These are phyloP conservation scores for Taphrina confusa DNA, from an alignment of 1,139 yeast species.

Conservation along the genomic window DNA sequence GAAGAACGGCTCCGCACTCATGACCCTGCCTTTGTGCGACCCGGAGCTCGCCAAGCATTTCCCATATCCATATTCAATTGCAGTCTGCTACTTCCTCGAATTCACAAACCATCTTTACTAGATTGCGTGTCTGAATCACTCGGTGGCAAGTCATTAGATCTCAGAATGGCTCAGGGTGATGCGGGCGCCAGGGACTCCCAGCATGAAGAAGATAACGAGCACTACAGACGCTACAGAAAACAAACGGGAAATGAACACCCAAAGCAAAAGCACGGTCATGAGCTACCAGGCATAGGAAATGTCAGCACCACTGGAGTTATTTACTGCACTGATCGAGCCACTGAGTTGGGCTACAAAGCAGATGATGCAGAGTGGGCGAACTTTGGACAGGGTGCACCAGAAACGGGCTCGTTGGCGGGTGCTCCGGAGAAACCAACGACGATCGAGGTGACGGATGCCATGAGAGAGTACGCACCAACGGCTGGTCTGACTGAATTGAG, in stretches of 20 bases:
- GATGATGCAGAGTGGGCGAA: conserved; percentile 61
- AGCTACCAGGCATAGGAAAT: conserved; percentile 4
- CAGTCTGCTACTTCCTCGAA: too few species aligned
- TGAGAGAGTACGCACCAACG: conserved; percentile 66
- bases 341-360: conserved; percentile 59
- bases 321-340: conserved; percentile 69
- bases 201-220: conserved; percentile 4
- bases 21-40: too few species aligned
- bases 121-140: too few species aligned
- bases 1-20: too few species aligned
- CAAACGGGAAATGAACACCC: conserved; percentile 5
- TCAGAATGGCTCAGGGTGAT: too few species aligned
- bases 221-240: neutral
- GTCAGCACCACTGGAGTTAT: conserved; percentile 61
- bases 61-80: too few species aligned
- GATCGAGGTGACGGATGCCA: conserved; percentile 56
- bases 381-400: conserved; percentile 72
- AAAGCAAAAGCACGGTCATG: neutral
- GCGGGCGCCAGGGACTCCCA: conserved; percentile 1
- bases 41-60: too few species aligned
- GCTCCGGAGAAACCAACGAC: conserved; percentile 60
- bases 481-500: conserved; percentile 62
- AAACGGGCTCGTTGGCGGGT: conserved; percentile 66
- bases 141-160: too few species aligned
- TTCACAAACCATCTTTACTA: too few species aligned